These are phyloP conservation scores for Fusarium longipes DNA, from an alignment of 2,329 filamentous ascomycete species.

Conservation along the genomic window DNA sequence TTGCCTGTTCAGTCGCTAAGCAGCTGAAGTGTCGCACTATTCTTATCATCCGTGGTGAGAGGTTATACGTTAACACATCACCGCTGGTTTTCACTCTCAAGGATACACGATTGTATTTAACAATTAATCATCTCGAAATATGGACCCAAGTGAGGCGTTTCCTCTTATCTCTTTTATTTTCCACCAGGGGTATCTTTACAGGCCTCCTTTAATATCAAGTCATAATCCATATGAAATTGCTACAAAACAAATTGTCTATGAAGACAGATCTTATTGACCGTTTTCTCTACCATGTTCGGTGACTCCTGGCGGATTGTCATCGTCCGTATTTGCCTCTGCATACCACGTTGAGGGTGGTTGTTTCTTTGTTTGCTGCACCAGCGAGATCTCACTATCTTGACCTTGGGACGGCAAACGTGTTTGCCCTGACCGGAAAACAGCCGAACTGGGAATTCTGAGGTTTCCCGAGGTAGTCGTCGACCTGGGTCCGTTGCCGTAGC, in stretches of 20 bases:
- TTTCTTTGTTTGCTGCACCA: conserved; percentile 20
- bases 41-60: too few species aligned
- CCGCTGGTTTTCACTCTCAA: too few species aligned
- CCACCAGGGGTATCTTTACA: neutral
- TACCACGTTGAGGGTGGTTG: conserved; percentile 24
- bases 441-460: conserved; percentile 16
- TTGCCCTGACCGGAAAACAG: conserved; percentile 14
- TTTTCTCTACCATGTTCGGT: neutral
- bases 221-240: neutral
- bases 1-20: too few species aligned
- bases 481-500: neutral
- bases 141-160: too few species aligned
- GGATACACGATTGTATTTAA: too few species aligned
- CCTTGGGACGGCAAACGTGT: conserved; percentile 6
- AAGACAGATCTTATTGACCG: neutral
- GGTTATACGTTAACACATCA: too few species aligned
- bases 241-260: neutral
- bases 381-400: conserved; percentile 38
- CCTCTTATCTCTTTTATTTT: neutral
- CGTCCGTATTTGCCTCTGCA: neutral
- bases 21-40: too few species aligned
- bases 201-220: neutral
- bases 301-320: neutral
- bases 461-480: conserved; percentile 23
- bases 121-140: too few species aligned